phyloP scores from a whole-genome alignment of 257 asterid genomes.

The Capsicum rhomboideum region DNA sequence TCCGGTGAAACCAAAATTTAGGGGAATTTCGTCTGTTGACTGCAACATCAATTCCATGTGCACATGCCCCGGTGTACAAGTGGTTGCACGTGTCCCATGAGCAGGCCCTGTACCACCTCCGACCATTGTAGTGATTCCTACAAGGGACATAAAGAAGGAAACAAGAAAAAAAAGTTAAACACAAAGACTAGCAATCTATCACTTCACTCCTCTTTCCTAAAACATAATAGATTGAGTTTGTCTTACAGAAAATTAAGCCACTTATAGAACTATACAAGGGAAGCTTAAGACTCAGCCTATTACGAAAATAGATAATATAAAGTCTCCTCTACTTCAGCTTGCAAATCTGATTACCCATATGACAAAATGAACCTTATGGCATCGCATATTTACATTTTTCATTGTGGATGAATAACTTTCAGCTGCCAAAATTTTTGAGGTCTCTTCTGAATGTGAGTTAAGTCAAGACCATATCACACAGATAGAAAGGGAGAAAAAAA shows the following conservation, averaged over 20 bases:
- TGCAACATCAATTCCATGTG: slow-evolving; percentile 94
- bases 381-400: not conserved
- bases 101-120: slow-evolving; percentile 99
- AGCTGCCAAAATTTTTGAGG: not conserved
- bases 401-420: not conserved
- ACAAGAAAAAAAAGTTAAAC: not conserved
- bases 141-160: not conserved
- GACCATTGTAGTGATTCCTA: slow-evolving; percentile 84
- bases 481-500: not conserved
- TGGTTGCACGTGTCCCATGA: slow-evolving; percentile 92
- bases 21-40: slow-evolving; percentile 83
- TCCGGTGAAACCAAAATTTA: slow-evolving; percentile 96
- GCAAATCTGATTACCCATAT: not conserved
- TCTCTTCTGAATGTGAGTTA: not conserved
- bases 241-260: not conserved
- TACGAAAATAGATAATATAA: not conserved
- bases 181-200: not conserved
- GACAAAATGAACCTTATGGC: not conserved
- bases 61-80: slow-evolving; percentile 84
- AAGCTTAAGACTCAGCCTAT: not conserved
- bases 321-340: not conserved
- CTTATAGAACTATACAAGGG: not conserved
- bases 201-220: not conserved
- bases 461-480: not conserved
- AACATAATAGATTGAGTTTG: not conserved